Evolutionary conservation across 2,329 filamentous ascomycete genomes (phyloP).

Genomic region (Sodiomyces alkalinus): DNA sequence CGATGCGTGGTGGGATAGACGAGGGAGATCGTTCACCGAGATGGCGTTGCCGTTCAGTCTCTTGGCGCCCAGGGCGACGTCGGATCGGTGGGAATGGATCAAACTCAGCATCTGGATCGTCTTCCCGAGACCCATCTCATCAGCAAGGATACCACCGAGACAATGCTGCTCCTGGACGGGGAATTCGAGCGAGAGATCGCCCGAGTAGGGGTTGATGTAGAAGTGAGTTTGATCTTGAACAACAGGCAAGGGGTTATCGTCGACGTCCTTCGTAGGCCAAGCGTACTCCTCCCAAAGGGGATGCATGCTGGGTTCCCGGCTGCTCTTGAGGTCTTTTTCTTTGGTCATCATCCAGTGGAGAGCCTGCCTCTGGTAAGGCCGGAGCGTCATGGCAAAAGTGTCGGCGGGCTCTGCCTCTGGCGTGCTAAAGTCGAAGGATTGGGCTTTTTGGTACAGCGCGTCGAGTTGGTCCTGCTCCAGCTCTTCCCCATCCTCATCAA

Average conservation of each 20-base stretch:
- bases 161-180: slow-evolving; percentile 91
- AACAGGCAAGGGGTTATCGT: slow-evolving; percentile 58
- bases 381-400: slow-evolving; percentile 68
- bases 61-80: slow-evolving; percentile 27
- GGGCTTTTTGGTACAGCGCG: slow-evolving; percentile 84
- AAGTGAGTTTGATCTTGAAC: slow-evolving; percentile 58
- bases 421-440: slow-evolving; percentile 90
- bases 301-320: slow-evolving; percentile 74
- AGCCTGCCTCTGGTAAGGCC: slow-evolving; percentile 91
- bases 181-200: slow-evolving; percentile 82
- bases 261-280: slow-evolving; percentile 78
- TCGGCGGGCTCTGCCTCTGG: slow-evolving; percentile 71
- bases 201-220: slow-evolving; percentile 95
- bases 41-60: slow-evolving; percentile 12
- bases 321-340: slow-evolving; percentile 62
- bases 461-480: slow-evolving; percentile 93
- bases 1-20: slow-evolving; percentile 40
- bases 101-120: slow-evolving; percentile 97
- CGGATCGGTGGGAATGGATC: slow-evolving; percentile 66
- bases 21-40: slow-evolving; percentile 45
- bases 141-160: slow-evolving; percentile 79
- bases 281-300: slow-evolving; percentile 92
- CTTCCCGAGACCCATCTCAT: slow-evolving; percentile 96
- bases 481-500: slow-evolving; percentile 80
- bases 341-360: slow-evolving; percentile 94